Conservation (phyloP, 371 early-diverging fungal species). For the Mucor mucedo region DNA sequence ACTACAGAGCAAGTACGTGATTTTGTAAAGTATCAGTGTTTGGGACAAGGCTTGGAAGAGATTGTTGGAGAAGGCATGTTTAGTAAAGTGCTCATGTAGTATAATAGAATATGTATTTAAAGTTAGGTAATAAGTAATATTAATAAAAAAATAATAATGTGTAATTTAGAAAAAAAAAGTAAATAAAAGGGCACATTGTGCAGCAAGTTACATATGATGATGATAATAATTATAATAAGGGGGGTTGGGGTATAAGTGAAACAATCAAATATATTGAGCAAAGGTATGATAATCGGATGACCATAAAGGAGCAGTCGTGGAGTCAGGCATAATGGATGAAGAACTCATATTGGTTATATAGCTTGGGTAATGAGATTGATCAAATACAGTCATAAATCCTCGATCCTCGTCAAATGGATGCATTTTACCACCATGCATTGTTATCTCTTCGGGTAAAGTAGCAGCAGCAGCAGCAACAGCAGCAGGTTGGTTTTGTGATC, state of each 20-base stretch:
- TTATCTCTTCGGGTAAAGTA: background rate
- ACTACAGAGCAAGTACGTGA: conserved; percentile 50
- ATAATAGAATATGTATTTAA: background rate
- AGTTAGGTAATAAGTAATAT: background rate
- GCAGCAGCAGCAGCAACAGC: too few relatives aligned
- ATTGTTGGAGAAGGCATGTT: conserved; percentile 55
- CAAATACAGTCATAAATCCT: conserved; percentile 6
- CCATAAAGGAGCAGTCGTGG: background rate
- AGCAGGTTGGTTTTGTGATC: conserved; percentile 33
- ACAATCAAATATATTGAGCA: conserved; percentile 8
- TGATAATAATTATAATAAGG: background rate
- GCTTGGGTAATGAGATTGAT: background rate
- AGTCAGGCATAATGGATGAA: background rate
- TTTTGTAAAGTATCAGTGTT: conserved; percentile 49
- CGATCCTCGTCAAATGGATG: conserved; percentile 4
- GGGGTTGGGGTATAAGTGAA: background rate
- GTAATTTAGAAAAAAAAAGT: conserved; percentile 4
- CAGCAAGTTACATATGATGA: background rate
- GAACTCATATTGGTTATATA: background rate
- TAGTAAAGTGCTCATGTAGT: conserved; percentile 41
- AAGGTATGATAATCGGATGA: conserved; percentile 18
- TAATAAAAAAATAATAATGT: conserved; percentile 7
- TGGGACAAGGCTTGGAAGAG: conserved; percentile 32
- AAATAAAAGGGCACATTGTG: background rate
- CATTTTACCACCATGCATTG: background rate